These are phyloP conservation scores for Phaseolus coccineus DNA, from an alignment of 331 rosid genomes.

Conservation along the genomic window DNA sequence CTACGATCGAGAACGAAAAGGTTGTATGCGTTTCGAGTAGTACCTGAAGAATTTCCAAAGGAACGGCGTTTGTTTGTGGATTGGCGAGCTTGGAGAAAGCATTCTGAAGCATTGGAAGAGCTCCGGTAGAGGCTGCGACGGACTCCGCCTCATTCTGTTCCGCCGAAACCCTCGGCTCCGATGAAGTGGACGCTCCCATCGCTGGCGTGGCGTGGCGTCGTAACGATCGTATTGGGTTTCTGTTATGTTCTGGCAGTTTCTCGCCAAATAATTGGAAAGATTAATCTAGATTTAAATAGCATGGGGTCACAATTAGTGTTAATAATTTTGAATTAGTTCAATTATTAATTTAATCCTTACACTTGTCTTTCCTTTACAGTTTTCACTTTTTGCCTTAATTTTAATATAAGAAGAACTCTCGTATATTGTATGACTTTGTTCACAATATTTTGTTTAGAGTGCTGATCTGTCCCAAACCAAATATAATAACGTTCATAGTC, in stretches of 20 bases:
- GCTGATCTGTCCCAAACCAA: no score
- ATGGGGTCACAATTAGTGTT: neutral
- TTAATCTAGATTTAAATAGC: neutral
- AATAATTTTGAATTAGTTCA: neutral
- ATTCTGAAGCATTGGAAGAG: constrained; percentile 76
- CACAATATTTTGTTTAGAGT: no score
- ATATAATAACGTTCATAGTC: no score
- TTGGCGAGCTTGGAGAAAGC: constrained; percentile 71
- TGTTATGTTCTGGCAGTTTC: constrained; percentile 3
- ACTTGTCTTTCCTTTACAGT: neutral
- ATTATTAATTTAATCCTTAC: neutral
- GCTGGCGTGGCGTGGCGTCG: constrained; percentile 23
- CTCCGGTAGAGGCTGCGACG: constrained; percentile 75
- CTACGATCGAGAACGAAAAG: neutral
- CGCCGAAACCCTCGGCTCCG: constrained; percentile 54
- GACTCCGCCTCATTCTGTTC: constrained; percentile 74
- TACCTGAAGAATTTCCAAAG: constrained; percentile 67
- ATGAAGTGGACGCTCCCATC: constrained; percentile 85
- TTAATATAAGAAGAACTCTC: no score
- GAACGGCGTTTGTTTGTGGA: constrained; percentile 61
- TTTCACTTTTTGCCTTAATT: no score
- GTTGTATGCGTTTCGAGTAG: neutral
- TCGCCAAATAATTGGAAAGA: neutral
- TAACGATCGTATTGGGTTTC: constrained; percentile 1
- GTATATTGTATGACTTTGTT: no score